phyloP scores from a whole-genome alignment of 176 grass and related monocot species.

The Lolium perenne region DNA sequence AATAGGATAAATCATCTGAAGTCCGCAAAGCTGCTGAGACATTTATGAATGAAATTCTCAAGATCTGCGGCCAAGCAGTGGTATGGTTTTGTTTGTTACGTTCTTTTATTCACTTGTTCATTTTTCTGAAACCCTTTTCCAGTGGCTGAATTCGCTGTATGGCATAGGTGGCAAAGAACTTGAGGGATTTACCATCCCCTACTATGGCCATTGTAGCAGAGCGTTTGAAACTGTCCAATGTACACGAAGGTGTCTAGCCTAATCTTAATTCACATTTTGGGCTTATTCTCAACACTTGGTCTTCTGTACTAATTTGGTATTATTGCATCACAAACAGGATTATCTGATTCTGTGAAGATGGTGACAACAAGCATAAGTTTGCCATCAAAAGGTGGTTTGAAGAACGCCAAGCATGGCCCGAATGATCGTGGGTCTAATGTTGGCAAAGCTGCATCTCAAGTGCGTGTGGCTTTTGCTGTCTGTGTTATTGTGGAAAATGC shows the following conservation, averaged over 20 bases:
- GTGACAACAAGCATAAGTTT: conserved; percentile 65
- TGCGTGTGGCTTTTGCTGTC: conserved; percentile 38
- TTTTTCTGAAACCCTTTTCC: not conserved
- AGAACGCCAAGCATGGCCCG: conserved; percentile 68
- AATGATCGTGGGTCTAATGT: conserved; percentile 74
- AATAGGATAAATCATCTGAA: conserved; percentile 98
- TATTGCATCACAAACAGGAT: conserved; percentile 53
- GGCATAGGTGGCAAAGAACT: conserved; percentile 69
- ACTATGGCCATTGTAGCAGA: conserved; percentile 84
- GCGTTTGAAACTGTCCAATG: conserved; percentile 70
- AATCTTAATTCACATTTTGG: conserved; percentile 22
- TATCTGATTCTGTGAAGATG: conserved; percentile 73
- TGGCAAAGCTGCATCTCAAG: conserved; percentile 68
- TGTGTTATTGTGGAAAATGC: conserved; percentile 27
- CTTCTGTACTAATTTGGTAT: conserved; percentile 42
- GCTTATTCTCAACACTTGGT: conserved; percentile 21
- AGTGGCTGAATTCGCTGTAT: conserved; percentile 23
- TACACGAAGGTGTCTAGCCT: conserved; percentile 71
- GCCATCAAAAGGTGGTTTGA: conserved; percentile 69
- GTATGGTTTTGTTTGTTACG: conserved; percentile 50
- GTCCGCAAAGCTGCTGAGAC: conserved; percentile 92
- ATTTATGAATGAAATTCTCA: conserved; percentile 87
- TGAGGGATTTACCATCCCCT: conserved; percentile 93
- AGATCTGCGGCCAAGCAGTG: conserved; percentile 84
- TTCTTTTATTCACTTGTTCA: not conserved